Conservation (phyloP, 2,329 filamentous ascomycete genomes). For the Didymella glomerata region DNA sequence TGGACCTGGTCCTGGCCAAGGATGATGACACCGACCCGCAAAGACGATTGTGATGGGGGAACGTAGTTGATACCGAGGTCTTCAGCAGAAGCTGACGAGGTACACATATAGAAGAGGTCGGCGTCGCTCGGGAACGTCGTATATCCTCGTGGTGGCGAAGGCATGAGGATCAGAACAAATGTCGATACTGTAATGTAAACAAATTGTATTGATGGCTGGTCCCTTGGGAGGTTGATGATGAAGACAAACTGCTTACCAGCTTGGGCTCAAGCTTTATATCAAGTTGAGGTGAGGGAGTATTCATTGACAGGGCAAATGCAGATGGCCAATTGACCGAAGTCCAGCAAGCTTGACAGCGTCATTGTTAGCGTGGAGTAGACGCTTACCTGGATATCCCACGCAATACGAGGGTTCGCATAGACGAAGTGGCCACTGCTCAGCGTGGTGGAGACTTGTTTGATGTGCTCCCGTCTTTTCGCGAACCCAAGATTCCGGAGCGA, state of each 20-base stretch:
- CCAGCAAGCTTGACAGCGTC: constrained; percentile 29
- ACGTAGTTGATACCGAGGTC: constrained; percentile 45
- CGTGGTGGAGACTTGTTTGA: constrained; percentile 30
- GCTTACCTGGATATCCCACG: constrained; percentile 32
- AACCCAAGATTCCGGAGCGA: constrained; percentile 19
- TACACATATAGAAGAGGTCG: constrained; percentile 50
- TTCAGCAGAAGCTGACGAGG: constrained; percentile 45
- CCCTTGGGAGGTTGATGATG: constrained; percentile 4
- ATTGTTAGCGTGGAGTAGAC: constrained; percentile 34
- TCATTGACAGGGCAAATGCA: constrained; percentile 22
- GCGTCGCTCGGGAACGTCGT: constrained; percentile 47
- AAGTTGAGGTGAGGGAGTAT: constrained; percentile 16
- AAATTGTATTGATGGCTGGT: background rate
- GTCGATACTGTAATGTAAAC: no score
- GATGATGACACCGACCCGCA: constrained; percentile 46
- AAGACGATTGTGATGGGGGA: constrained; percentile 46
- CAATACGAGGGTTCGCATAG: constrained; percentile 36
- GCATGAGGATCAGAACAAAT: constrained; percentile 31
- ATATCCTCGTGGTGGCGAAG: constrained; percentile 46
- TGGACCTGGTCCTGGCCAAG: constrained; percentile 42
- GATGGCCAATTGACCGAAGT: constrained; percentile 20
- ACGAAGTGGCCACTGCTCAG: constrained; percentile 28
- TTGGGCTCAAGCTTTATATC: constrained; percentile 41
- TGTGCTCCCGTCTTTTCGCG: constrained; percentile 31
- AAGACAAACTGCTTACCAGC: constrained; percentile 20